Evolutionary conservation across 805 yeast species (phyloP).

Genomic region (Yarrowia sp.): DNA sequence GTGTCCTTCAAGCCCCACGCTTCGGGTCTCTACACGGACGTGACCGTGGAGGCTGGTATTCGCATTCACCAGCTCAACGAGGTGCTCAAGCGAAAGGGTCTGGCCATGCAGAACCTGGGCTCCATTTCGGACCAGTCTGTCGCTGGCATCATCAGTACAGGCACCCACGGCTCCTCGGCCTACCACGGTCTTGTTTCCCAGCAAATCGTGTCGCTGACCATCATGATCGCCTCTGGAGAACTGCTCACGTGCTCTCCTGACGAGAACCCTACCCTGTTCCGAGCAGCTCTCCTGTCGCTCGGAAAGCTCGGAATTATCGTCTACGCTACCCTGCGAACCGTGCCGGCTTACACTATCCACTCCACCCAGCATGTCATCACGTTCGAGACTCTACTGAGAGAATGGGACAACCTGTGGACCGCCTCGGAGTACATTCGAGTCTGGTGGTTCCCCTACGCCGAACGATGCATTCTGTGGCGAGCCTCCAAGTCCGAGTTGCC

Average conservation of each 20-base stretch:
- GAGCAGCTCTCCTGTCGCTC: slow-evolving; percentile 81
- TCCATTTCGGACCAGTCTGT: slow-evolving; percentile 92
- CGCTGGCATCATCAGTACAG: slow-evolving; percentile 96
- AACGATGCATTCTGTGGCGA: slow-evolving; percentile 87
- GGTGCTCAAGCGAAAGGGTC: slow-evolving; percentile 63
- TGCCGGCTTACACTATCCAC: slow-evolving; percentile 82
- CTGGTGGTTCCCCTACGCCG: slow-evolving; percentile 98
- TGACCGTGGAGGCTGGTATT: slow-evolving; percentile 94
- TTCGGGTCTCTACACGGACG: slow-evolving; percentile 67
- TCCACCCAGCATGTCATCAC: slow-evolving; percentile 82
- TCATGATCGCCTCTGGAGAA: slow-evolving; percentile 80
- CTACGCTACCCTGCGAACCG: slow-evolving; percentile 80
- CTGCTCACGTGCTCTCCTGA: slow-evolving; percentile 68
- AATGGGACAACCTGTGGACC: slow-evolving; percentile 69
- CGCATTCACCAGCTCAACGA: slow-evolving; percentile 78
- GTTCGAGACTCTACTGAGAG: slow-evolving; percentile 68
- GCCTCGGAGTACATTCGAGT: slow-evolving; percentile 88
- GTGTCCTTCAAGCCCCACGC: slow-evolving; percentile 46
- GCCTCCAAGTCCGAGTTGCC: slow-evolving; percentile 77
- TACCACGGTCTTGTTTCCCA: slow-evolving; percentile 90
- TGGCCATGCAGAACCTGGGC: slow-evolving; percentile 90
- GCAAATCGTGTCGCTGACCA: slow-evolving; percentile 78
- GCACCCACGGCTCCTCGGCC: slow-evolving; percentile 95
- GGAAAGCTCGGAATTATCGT: slow-evolving; percentile 93
- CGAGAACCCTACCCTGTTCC: slow-evolving; percentile 69